These are phyloP conservation scores for Luffa aegyptiaca DNA, from an alignment of 306 rosid genomes.

Conservation along the genomic window DNA sequence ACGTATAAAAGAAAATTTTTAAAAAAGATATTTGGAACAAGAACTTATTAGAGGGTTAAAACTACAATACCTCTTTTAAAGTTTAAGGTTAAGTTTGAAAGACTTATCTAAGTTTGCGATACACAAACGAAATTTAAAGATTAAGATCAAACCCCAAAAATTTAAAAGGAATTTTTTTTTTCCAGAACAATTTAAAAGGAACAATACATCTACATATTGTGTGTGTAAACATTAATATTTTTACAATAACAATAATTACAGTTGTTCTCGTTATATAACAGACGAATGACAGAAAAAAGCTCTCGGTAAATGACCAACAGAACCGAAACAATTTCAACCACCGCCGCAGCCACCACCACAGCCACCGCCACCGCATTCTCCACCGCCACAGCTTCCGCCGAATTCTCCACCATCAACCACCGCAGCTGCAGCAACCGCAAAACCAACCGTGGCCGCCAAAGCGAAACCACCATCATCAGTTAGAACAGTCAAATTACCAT, in stretches of 20 bases:
- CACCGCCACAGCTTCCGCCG: background rate
- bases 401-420: background rate
- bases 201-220: too few relatives aligned
- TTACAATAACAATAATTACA: background rate
- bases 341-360: background rate
- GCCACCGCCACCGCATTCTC: background rate
- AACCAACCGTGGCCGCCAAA: background rate
- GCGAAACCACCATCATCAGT: background rate
- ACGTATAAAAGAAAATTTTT: too few relatives aligned
- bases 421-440: background rate
- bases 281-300: background rate
- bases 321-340: background rate
- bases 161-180: too few relatives aligned
- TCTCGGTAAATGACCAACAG: background rate
- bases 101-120: too few relatives aligned
- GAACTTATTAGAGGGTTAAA: too few relatives aligned
- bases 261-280: background rate
- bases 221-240: background rate
- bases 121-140: too few relatives aligned
- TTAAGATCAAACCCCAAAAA: too few relatives aligned
- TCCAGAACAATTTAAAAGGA: too few relatives aligned
- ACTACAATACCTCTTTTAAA: too few relatives aligned
- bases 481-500: constrained; percentile 4
- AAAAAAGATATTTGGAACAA: too few relatives aligned
- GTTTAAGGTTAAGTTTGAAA: too few relatives aligned